Base-by-base conservation (phyloP, 495 filamentous ascomycete genomes). In the Acidiella bohemica region DNA sequence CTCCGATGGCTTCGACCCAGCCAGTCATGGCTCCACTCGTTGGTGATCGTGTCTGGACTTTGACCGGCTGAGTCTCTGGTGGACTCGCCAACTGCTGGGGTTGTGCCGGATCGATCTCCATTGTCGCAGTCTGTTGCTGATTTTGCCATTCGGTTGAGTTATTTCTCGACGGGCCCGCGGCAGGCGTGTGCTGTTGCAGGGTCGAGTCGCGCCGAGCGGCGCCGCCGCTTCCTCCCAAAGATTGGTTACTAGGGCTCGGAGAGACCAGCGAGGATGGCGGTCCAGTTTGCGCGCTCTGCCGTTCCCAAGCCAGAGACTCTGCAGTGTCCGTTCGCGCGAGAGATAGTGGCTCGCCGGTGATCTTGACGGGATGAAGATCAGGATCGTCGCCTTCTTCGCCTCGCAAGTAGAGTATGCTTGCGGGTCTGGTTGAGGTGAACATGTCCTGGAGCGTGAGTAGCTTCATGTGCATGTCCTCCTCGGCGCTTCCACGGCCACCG, bases 1-100 rank as follows among this genome's bases (percentile, higher is more conserved):
- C 83, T 27, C 81, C 90, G 5, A 93, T 61, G 1, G 84, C 86
- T 55, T 99, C 88, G 41, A 97, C 87, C 76, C 78, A 95, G 1
- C 82, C 80, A 19, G 75, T 73, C 41, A 79, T 56, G 28, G 66
- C 66, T 9, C 76, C 71, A 32, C 48, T 43, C 18, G 47, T 49
- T 16, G 54, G 53, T 5, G 67, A 59, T 16, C 46, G 38, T 14
- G 58, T 39, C 35, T 66, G 64, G 1, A 78, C 55, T 36, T 68
- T 71, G 9, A 66, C 59, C 4, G 72, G 66, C 29, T 70, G 64
- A 7, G 19, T 22, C 37, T 75, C 72, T 1, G 60, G 66, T 51
- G 45, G 63, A 45, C 58, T 68, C 39, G 45, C 60, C 25, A 53
- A 55, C 39, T 57, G 59, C 40, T 56, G 68, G 35, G 52, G 30